Base-by-base conservation (phyloP, 805 yeast genomes). In the Saccharomyces kudriavzevii region DNA sequence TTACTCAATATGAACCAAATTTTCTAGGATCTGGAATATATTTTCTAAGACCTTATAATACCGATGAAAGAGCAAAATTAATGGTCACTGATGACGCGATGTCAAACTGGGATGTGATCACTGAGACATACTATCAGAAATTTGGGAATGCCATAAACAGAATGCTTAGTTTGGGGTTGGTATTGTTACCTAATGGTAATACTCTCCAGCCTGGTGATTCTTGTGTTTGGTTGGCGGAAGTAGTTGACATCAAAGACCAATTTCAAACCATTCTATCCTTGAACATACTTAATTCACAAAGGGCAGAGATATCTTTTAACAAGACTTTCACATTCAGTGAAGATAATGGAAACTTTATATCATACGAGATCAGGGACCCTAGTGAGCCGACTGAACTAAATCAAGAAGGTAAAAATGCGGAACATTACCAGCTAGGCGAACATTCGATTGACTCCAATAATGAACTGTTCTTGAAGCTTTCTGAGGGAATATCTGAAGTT, bases 221-320 rank as follows among this genome's bases (percentile, higher is more conserved):
- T 17, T 70, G 73, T 49, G 52, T 52, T 5, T 69, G 69, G 71
- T 43, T 69, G 57, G 50, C 71, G 53, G 60, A 69, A 52, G 58
- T 72, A 20, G 51, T 67, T 47, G 61, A 67, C 55, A 20, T 62
- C 52, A 48, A 56, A 50, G 65, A 70, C 47, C 53, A 68, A 54
- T 51, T 51, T 27, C 35, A 70, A 47, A 54, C 55, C 27, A 56
- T 52, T 47, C 52, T 58, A 5, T 54, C 51, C n/a, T 53, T 62
- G 29, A 54, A 52, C 28, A 47, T 57, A 35, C 22, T 35, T 35
- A 17, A 35, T n/a, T 35, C 43, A 17, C 43, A 35, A 8, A 35
- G 43, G 8, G 43, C 43, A 35, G 43, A 35, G 24, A 35, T 35
- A 20, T 35, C 20, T 20, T 35, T 35, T 4, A 35, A 35, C 43